Evolutionary conservation across 306 rosid species (phyloP), one percentile per base, ranked within the genome.

Genomic region (Vigna unguiculata): DNA sequence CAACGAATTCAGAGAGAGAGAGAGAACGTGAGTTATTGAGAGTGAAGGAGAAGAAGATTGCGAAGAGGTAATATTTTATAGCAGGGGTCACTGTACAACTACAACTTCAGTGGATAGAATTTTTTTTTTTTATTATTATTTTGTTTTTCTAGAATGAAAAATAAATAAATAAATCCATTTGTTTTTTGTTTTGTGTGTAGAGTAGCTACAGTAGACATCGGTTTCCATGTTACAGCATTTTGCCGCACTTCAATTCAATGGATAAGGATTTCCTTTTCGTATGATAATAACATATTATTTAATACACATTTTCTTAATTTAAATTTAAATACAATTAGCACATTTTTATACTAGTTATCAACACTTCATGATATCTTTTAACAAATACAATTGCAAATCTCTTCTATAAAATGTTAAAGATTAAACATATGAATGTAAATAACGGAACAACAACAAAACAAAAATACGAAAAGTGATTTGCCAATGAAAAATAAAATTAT

Each of bases 41-140:
- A 69, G 81, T 63, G 80, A 49, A 78, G 70, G 8, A 53, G 70
- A 38, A 55, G 45, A 13, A 61, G 32, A 64, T 40, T 6, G 72
- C 4, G 9, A 28, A 25, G 59, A 24, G 32, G 69, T 13, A 54
- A 7, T 71, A 19, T 53, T 71, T 19, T 71, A 53, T 71, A 53
- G 11, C 52, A 53, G 21, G 51, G 16, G 65, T 71, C 76, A 71
- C 76, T 71, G 76, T 71, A 20, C 48, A 53, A 58, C 65, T 71
- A 71, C 52, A 67, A 43, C 55, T 67, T 67, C 55, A 43, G 14
- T 71, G 76, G 76, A 53, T 71, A 71, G 20, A 55, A 53, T 71
- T 71, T 53, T 71, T 59, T 21, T 25, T 36, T 49, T 71, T 53
- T n/a, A n/a, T n/a, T n/a, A n/a, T 21, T 41, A 9, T 38, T 38